These are phyloP conservation scores for Esteya vermicola DNA, from an alignment of 2,329 filamentous ascomycete genomes.

Conservation along the genomic window DNA sequence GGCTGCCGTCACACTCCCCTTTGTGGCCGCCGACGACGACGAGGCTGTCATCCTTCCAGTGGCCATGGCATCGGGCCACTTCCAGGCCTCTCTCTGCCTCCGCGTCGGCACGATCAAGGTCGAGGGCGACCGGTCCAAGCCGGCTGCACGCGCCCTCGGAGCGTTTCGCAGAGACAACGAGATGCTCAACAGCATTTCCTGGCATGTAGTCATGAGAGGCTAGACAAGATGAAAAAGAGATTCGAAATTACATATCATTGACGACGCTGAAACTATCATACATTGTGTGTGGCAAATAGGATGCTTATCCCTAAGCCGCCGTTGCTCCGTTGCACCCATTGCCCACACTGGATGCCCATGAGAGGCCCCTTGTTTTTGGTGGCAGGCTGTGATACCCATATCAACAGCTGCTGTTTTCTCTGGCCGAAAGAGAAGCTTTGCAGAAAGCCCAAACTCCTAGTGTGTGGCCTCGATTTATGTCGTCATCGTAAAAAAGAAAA, in stretches of 20 bases:
- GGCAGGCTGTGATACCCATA: neutral
- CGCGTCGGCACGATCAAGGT: constrained; percentile 19
- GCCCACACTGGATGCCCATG: too few species aligned
- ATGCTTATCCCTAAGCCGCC: too few species aligned
- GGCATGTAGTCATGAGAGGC: constrained; percentile 2
- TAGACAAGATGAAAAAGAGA: too few species aligned
- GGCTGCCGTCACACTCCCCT: constrained; percentile 5
- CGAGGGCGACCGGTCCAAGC: constrained; percentile 18
- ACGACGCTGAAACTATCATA: too few species aligned
- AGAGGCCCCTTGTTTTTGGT: constrained; percentile 1
- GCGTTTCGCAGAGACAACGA: constrained; percentile 8
- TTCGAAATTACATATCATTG: too few species aligned
- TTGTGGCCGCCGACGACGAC: constrained; percentile 1
- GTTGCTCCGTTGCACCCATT: too few species aligned
- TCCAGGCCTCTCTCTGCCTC: constrained; percentile 11
- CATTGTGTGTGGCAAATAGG: too few species aligned
- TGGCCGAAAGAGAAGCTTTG: neutral
- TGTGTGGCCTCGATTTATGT: neutral
- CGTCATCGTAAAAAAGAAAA: neutral
- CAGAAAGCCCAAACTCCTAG: too few species aligned
- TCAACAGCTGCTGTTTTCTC: neutral
- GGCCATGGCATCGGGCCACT: neutral
- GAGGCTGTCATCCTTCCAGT: constrained; percentile 10
- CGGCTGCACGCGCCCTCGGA: constrained; percentile 14
- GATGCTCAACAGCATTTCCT: constrained; percentile 3